phyloP scores from a whole-genome alignment of 257 asterid genomes.

The Knoxia roxburghii region DNA sequence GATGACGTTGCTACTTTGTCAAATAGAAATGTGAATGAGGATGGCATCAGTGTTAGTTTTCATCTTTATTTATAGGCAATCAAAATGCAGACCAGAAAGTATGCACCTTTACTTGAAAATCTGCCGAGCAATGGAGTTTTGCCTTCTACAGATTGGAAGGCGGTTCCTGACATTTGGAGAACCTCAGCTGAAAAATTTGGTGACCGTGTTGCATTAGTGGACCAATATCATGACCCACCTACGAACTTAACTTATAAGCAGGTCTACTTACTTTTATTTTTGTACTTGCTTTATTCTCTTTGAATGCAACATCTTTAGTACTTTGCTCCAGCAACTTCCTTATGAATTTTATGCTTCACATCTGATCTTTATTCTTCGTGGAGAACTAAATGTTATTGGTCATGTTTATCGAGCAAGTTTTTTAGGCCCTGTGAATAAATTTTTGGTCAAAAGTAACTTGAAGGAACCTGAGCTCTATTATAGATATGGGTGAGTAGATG shows the following conservation, averaged over 20 bases:
- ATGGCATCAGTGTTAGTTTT: conserved; percentile 3
- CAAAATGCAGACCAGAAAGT: conserved; percentile 54
- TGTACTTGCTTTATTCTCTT: conserved; percentile 4
- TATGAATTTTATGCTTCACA: background rate
- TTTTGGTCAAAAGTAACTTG: background rate
- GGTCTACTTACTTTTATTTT: conserved; percentile 32
- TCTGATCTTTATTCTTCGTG: background rate
- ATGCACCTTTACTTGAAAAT: conserved; percentile 63
- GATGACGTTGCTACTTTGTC: background rate
- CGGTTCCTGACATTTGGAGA: conserved; percentile 91
- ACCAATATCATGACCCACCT: conserved; percentile 88
- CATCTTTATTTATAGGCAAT: conserved; percentile 30
- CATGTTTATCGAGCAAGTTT: background rate
- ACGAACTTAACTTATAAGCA: conserved; percentile 67
- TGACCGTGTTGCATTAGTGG: conserved; percentile 62
- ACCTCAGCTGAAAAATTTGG: conserved; percentile 76
- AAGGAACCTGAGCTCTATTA: background rate
- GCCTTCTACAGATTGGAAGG: conserved; percentile 58
- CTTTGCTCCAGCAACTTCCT: background rate
- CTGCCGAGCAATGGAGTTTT: conserved; percentile 30
- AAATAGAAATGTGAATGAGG: background rate
- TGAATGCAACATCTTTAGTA: conserved; percentile 1
- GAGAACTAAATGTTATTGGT: background rate
- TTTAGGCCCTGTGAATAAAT: background rate
- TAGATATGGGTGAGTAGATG: background rate